Evolutionary conservation across 164 flowering plant genomes (phyloP).

Genomic region (Cinnamomum micranthum): DNA sequence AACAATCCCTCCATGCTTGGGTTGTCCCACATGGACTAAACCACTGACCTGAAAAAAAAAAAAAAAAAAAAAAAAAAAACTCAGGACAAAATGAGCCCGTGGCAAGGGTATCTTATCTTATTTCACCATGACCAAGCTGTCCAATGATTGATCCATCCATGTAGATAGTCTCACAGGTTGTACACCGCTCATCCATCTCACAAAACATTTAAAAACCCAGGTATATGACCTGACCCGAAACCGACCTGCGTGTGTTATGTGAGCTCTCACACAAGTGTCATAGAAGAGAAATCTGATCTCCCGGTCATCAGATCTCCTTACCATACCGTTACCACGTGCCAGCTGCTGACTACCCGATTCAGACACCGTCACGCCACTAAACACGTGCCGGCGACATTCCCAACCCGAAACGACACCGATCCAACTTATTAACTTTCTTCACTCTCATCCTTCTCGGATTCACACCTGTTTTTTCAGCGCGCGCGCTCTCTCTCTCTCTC

Average conservation of each 20-base stretch:
- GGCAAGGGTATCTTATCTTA: no score
- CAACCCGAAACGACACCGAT: neutral
- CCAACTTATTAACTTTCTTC: neutral
- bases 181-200: no score
- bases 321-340: neutral
- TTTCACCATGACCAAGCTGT: no score
- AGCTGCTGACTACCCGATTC: neutral
- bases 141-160: neutral
- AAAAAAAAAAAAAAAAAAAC: no score
- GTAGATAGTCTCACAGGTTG: no score
- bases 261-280: no score
- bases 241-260: neutral
- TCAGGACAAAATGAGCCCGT: no score
- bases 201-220: neutral
- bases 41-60: no score
- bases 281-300: neutral
- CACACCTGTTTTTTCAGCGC: neutral
- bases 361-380: neutral
- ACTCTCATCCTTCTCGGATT: neutral
- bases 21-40: no score
- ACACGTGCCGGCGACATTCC: neutral
- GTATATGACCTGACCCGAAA: neutral
- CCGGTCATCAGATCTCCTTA: neutral
- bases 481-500: neutral
- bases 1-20: no score